These are phyloP conservation scores for Cucumis cinereus DNA, from an alignment of 306 rosid species.

Conservation along the genomic window DNA sequence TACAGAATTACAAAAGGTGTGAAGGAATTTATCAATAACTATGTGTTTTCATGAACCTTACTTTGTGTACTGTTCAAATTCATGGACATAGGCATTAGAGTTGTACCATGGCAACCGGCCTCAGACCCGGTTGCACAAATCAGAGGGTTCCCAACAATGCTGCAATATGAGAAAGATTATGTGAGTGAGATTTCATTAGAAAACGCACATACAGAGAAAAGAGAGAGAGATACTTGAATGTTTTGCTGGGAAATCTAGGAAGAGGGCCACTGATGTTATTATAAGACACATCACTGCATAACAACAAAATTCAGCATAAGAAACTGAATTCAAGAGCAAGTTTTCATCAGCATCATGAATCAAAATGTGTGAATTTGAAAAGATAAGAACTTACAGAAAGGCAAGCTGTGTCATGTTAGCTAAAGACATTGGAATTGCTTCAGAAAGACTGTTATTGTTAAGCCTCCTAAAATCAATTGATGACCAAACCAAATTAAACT, in stretches of 20 bases:
- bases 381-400: conserved; percentile 57
- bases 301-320: conserved; percentile 16
- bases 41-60: conserved; percentile 15
- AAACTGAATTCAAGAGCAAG: conserved; percentile 15
- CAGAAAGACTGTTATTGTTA: conserved; percentile 76
- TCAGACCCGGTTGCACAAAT: conserved; percentile 76
- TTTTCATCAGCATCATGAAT: conserved; percentile 6
- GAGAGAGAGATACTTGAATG: conserved; percentile 54
- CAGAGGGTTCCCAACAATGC: conserved; percentile 83
- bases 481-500: conserved; percentile 14
- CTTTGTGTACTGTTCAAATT: conserved; percentile 60
- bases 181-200: neutral
- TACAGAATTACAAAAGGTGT: neutral
- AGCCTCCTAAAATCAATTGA: conserved; percentile 62
- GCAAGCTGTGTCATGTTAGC: conserved; percentile 84
- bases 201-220: conserved; percentile 3
- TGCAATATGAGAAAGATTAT: conserved; percentile 21
- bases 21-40: neutral
- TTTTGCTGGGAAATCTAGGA: conserved; percentile 79
- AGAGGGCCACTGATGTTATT: conserved; percentile 82
- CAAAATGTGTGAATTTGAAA: conserved; percentile 10
- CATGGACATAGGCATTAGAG: conserved; percentile 87
- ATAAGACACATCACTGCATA: conserved; percentile 76
- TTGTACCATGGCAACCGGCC: conserved; percentile 61
- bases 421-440: conserved; percentile 55